Evolutionary conservation across 2,329 filamentous ascomycete genomes (phyloP).

Genomic region (Colletotrichum simmondsii): DNA sequence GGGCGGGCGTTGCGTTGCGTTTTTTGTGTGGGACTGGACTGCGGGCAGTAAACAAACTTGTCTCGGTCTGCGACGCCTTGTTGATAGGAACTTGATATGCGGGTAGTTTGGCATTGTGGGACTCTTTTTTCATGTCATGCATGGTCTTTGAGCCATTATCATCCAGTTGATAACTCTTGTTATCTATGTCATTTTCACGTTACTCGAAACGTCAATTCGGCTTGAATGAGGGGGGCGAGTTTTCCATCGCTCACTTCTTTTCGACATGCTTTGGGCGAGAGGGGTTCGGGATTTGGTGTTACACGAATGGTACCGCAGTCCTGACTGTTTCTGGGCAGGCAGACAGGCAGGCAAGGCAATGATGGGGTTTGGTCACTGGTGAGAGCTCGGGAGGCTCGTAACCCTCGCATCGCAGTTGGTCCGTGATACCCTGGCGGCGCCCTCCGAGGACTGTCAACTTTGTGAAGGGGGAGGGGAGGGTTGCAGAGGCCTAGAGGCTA

Average conservation of each 20-base stretch:
- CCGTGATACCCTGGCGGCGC: background rate
- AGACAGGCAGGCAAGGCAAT: background rate
- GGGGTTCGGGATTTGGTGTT: background rate
- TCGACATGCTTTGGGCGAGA: background rate
- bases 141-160: background rate
- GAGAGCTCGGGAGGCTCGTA: background rate
- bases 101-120: background rate
- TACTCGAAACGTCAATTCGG: background rate
- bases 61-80: conserved; percentile 7
- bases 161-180: background rate
- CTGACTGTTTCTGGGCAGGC: background rate
- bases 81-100: background rate
- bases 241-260: background rate
- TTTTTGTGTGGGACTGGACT: background rate
- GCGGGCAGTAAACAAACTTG: background rate
- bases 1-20: background rate
- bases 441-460: background rate
- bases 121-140: background rate
- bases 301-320: conserved; percentile 1
- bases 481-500: no score
- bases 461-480: no score
- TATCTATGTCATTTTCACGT: background rate
- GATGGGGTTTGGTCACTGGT: background rate
- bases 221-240: background rate
- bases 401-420: background rate